Conservation (phyloP, 495 filamentous ascomycete species). For the Neurospora sp. region DNA sequence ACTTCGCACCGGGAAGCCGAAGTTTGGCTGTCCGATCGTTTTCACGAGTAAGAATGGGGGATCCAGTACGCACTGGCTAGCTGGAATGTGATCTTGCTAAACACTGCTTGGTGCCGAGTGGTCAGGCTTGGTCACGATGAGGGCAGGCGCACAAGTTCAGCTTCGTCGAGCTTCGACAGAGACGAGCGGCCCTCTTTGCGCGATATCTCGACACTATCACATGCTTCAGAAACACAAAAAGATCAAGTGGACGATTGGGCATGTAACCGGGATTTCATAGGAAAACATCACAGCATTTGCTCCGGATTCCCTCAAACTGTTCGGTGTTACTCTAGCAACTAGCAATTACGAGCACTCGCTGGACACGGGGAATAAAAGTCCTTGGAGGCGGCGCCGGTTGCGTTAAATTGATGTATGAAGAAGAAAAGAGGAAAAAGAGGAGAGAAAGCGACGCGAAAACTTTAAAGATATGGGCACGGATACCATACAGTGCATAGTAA, state of each 20-base stretch:
- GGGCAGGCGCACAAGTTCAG: not conserved
- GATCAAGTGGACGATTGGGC: not conserved
- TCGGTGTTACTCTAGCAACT: slow-evolving; percentile 27
- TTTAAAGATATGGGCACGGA: not conserved
- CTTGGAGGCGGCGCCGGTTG: slow-evolving; percentile 25
- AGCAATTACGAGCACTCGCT: slow-evolving; percentile 16
- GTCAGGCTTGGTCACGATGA: not conserved
- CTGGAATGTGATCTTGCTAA: not conserved
- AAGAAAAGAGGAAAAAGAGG: slow-evolving; percentile 3
- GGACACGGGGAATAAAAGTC: slow-evolving; percentile 17
- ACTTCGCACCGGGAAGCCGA: not conserved
- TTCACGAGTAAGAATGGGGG: not conserved
- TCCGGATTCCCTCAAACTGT: slow-evolving; percentile 30
- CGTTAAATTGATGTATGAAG: slow-evolving; percentile 12
- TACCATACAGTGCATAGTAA: not conserved
- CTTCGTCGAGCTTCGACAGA: not conserved
- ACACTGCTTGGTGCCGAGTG: not conserved
- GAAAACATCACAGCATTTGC: slow-evolving; percentile 23
- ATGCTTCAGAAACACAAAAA: not conserved
- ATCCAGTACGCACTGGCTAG: not conserved
- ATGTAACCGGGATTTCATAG: slow-evolving; percentile 14
- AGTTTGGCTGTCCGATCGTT: not conserved
- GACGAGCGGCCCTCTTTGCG: not conserved
- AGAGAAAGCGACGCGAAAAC: not conserved
- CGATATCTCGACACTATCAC: not conserved